Conservation (phyloP, 495 filamentous ascomycete genomes). For the Parathielavia hyrcaniae region DNA sequence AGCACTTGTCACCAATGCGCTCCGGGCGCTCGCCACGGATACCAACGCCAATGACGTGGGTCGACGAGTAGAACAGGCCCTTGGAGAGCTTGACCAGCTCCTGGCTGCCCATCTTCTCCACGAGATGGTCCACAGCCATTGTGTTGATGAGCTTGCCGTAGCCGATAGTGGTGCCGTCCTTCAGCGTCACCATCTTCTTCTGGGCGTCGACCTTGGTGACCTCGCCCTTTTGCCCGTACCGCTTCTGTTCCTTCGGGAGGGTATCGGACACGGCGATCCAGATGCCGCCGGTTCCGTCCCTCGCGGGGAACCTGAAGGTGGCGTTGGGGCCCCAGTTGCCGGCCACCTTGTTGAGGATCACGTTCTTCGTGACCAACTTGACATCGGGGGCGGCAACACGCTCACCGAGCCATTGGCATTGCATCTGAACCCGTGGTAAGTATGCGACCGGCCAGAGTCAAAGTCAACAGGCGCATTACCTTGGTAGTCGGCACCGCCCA, state of each 20-base stretch:
- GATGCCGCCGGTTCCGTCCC: constrained; percentile 93
- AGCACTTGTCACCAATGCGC: constrained; percentile 99
- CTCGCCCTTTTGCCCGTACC: constrained; percentile 76
- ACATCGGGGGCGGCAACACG: constrained; percentile 95
- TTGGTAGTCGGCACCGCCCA: constrained; percentile 98
- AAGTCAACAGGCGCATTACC: constrained; percentile 47
- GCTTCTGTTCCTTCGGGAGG: constrained; percentile 82
- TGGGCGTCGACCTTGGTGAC: constrained; percentile 81
- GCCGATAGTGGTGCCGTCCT: constrained; percentile 81
- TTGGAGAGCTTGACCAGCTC: constrained; percentile 78
- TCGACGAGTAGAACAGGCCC: constrained; percentile 92
- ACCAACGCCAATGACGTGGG: constrained; percentile 95
- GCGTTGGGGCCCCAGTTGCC: constrained; percentile 98
- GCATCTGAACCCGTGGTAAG: constrained; percentile 62
- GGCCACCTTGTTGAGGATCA: constrained; percentile 91
- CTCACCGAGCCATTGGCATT: constrained; percentile 98
- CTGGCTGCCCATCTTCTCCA: constrained; percentile 78
- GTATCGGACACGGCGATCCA: constrained; percentile 98
- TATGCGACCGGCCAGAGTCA: neutral
- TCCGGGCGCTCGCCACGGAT: constrained; percentile 88
- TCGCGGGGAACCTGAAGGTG: constrained; percentile 96
- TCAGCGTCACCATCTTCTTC: constrained; percentile 72
- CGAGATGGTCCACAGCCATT: constrained; percentile 90
- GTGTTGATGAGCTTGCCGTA: constrained; percentile 92
- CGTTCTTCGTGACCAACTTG: constrained; percentile 91